These are phyloP conservation scores for Lentinus brumalis DNA, from an alignment of 768 basidiomycete genomes.

Conservation along the genomic window DNA sequence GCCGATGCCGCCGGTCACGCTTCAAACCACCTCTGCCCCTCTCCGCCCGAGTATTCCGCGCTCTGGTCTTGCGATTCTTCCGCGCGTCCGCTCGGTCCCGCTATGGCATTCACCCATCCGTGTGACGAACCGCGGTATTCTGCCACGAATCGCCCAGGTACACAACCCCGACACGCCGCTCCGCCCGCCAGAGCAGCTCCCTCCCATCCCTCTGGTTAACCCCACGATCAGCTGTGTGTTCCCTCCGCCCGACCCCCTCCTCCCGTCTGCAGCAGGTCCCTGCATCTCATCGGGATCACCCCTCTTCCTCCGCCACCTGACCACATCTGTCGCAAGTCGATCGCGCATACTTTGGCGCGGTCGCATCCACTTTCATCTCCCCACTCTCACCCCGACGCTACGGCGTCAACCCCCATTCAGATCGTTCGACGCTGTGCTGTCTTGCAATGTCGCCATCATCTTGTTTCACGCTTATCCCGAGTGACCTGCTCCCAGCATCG, in stretches of 20 bases:
- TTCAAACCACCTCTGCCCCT: not conserved
- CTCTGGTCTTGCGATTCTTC: not conserved
- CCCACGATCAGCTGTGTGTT: not conserved
- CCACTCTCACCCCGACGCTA: not conserved
- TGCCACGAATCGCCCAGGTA: slow-evolving; percentile 6
- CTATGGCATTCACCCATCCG: slow-evolving; percentile 2
- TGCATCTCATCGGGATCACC: slow-evolving; percentile 1
- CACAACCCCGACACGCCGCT: not conserved
- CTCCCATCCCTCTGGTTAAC: slow-evolving; percentile 9
- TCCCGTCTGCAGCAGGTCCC: not conserved
- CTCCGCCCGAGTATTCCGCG: not conserved
- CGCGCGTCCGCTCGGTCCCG: slow-evolving; percentile 14
- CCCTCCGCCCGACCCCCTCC: slow-evolving; percentile 3
- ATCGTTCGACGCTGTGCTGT: not conserved
- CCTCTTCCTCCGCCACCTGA: too few relatives aligned
- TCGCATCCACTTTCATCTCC: not conserved
- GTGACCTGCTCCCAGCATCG: too few relatives aligned
- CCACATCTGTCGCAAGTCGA: not conserved
- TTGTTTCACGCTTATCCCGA: not conserved
- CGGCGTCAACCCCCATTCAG: not conserved
- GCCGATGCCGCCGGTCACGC: not conserved
- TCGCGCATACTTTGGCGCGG: not conserved
- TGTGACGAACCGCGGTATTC: slow-evolving; percentile 1
- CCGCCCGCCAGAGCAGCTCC: not conserved
- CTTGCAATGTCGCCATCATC: too few relatives aligned